Base-by-base conservation (phyloP, 2,329 filamentous ascomycete genomes). In the Ramularia collo-cygni region DNA sequence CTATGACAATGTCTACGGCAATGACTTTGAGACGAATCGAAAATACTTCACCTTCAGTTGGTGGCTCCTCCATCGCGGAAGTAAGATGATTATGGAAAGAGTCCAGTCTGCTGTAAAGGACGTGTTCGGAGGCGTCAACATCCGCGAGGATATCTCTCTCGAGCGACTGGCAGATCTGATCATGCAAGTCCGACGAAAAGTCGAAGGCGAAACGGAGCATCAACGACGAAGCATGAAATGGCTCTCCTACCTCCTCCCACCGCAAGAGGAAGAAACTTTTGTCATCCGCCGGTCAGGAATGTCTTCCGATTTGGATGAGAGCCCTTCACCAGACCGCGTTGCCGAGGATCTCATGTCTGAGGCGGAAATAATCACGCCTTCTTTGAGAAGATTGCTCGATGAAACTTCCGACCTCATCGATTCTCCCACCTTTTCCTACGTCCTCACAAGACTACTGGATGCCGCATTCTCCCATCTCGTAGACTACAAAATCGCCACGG, bases 341-440 rank as follows among this genome's bases (percentile, higher is more conserved):
- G 30, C 38, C 14, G 42, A 41, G 2, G 45, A 50, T 13, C 50
- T 54, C 9, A 47, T 54, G 45, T 33, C 24, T 12, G 43, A 38
- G 8, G n/a, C n/a, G n/a, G 14, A 62, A 67, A 17, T 64, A 9
- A 62, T 69, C 19, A 71, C 74, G n/a, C 61, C 72, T 5, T 76
- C 80, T 1, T 76, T 98, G 40, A 80, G 90, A 40, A 82, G 85
- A 42, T 76, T 98, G 14, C 76, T 98, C 1, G 90, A 98, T 60
- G 92, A 98, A 69, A 96, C 92, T 2, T 85, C 90, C 28, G 92
- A 98, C 60, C 76, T 98, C 16, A 82, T 96, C 58, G 92, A 98
- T 59, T 95, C 92, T 1, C 92, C 92, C 0, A 77, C 85, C 26
- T 96, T 96, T 64, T 77, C 81, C 1, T 83, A 88, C 56, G 88